Base-by-base conservation (phyloP, 169 alveolate genomes). In the Toxoplasma gondii region DNA sequence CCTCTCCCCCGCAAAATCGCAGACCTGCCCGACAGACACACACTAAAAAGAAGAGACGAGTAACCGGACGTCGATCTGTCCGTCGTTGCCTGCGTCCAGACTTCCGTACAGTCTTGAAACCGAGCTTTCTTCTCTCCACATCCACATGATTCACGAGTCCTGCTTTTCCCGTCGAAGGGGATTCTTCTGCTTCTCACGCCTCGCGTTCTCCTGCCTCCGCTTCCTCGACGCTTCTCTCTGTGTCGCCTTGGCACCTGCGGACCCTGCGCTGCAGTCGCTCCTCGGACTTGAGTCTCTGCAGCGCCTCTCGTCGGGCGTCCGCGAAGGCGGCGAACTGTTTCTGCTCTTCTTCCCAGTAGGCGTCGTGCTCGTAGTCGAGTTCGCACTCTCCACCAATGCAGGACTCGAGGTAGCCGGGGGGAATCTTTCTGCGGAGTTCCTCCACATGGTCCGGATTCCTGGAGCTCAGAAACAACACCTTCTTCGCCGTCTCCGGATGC, bases 401-500 rank as follows among this genome's bases (percentile, higher is more conserved):
- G 10, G 64, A 10, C 67, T 91, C 94, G 44, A 91, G 91, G 43
- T 49, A 91, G 45, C 17, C 69, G 22, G 83, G 43, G 17, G 94
- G 94, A 36, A 91, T 54, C 5, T 17, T 43, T 44, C 80, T 45
- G 45, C 58, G 39, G 54, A 91, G 83, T 41, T 34, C 39, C 29
- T 10, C 54, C 41, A 53, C 67, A 44, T 78, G 64, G 34, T 91
- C 16, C 49, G 34, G 27, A 38, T 81, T 81, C 24, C 27, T n/a
- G 1, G 94, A 80, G 70, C 41, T 38, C 19, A 91, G 41, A 29
- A 91, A 91, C 38, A 49, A 64, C 22, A 91, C 91, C 45, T 91
- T 91, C 49, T 49, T 58, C 22, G 94, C 94, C 34, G 94, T 91
- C n/a, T 74, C 64, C 12, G 94, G 94, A 27, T 91, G 94, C 83